These are phyloP conservation scores for Metschnikowia dekortorum DNA, from an alignment of 805 yeast species.

Conservation along the genomic window DNA sequence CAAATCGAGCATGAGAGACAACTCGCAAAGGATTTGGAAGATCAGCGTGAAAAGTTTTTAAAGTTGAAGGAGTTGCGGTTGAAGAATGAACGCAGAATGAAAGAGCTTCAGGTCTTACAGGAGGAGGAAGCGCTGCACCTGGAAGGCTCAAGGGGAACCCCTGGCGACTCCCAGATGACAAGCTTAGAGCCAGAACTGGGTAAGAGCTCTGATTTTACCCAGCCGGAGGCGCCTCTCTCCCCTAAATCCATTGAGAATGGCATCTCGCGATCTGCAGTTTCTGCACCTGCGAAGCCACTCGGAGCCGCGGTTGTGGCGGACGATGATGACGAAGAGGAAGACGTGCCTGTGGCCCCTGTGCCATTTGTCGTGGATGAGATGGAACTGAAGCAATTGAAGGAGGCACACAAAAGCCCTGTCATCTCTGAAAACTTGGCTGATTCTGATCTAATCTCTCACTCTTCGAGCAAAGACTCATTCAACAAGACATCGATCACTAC, in stretches of 20 bases:
- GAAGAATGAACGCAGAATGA: constrained; percentile 25
- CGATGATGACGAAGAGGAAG: constrained; percentile 18
- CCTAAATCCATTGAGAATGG: background rate
- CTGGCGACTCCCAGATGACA: background rate
- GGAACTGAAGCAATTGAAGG: constrained; percentile 14
- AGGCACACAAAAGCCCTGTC: background rate
- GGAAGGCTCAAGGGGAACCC: background rate
- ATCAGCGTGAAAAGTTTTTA: constrained; percentile 34
- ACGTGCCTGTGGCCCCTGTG: constrained; percentile 18
- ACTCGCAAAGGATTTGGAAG: constrained; percentile 35
- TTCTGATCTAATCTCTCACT: background rate
- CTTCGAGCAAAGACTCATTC: constrained; percentile 3
- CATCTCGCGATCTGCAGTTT: background rate
- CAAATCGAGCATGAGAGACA: constrained; percentile 38
- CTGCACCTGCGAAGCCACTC: background rate
- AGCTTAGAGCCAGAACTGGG: background rate
- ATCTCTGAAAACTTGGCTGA: background rate
- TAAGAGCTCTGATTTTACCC: background rate
- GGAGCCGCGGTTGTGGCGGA: constrained; percentile 2
- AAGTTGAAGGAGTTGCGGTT: constrained; percentile 25
- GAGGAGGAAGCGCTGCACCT: constrained; percentile 11
- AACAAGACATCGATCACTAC: constrained; percentile 1
- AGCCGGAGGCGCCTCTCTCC: background rate
- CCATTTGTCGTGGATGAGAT: constrained; percentile 23
- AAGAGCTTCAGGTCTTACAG: constrained; percentile 14